phyloP scores from a whole-genome alignment of 306 rosid genomes.

The Castanea crenata region DNA sequence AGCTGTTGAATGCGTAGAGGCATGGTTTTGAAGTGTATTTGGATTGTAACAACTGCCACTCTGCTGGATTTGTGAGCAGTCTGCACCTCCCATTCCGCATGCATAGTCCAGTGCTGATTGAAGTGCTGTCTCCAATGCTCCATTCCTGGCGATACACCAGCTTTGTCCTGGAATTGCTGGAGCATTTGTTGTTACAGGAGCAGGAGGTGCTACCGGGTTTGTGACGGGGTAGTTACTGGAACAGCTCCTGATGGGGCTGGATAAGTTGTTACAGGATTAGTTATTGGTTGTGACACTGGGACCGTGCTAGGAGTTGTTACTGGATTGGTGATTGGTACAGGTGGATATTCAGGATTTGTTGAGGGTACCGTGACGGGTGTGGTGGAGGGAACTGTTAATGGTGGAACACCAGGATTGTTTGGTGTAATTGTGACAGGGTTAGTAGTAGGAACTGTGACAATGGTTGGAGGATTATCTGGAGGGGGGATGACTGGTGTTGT shows the following conservation, averaged over 20 bases:
- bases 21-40: conserved; percentile 68
- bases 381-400: conserved; percentile 57
- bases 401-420: conserved; percentile 43
- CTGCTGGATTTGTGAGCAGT: conserved; percentile 83
- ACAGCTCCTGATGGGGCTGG: conserved; percentile 60
- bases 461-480: conserved; percentile 52
- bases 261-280: conserved; percentile 65
- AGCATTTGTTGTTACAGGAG: conserved; percentile 55
- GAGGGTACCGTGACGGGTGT: conserved; percentile 58
- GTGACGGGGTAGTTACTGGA: conserved; percentile 50
- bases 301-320: conserved; percentile 43
- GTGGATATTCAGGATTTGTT: conserved; percentile 46
- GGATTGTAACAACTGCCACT: conserved; percentile 81
- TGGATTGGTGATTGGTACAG: conserved; percentile 50
- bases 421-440: conserved; percentile 62
- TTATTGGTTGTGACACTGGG: conserved; percentile 53
- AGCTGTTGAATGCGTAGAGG: conserved; percentile 88
- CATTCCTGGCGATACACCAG: conserved; percentile 89
- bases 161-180: conserved; percentile 57
- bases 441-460: conserved; percentile 71
- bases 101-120: conserved; percentile 89
- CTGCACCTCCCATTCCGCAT: conserved; percentile 60
- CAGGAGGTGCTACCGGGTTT: conserved; percentile 63
- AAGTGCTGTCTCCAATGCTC: conserved; percentile 52
- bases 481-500: conserved; percentile 35